phyloP scores from a whole-genome alignment of 2,329 filamentous ascomycete genomes.

The Zasmidium cellare region DNA sequence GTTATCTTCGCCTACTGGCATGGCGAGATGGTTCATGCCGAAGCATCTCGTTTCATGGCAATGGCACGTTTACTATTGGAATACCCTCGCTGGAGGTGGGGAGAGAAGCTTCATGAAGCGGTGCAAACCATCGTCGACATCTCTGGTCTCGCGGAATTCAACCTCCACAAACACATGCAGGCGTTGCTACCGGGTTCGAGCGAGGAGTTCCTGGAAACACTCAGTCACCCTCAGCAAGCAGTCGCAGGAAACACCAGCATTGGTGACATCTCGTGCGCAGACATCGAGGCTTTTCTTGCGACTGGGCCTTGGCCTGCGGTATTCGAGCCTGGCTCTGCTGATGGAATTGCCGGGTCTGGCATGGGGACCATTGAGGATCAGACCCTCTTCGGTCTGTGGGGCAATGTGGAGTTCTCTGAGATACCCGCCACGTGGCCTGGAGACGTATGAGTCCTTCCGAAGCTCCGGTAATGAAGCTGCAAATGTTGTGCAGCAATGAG shows the following conservation, averaged over 20 bases:
- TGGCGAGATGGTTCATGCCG: not conserved
- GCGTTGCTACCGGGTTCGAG: not conserved
- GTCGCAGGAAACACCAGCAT: not conserved
- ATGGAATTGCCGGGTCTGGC: not conserved
- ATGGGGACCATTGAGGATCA: not conserved
- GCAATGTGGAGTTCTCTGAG: not conserved
- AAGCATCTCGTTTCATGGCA: conserved; percentile 10
- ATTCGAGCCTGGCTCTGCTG: not conserved
- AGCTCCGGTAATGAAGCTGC: too few species aligned
- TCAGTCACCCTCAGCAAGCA: not conserved
- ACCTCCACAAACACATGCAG: not conserved
- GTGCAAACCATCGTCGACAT: not conserved
- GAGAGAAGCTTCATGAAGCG: conserved; percentile 1
- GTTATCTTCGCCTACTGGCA: conserved; percentile 2
- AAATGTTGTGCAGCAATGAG: too few species aligned
- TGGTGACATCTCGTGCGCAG: too few species aligned
- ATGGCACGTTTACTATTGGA: conserved; percentile 14
- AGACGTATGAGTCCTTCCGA: too few species aligned
- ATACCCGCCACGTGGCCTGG: too few species aligned
- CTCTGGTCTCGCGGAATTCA: not conserved
- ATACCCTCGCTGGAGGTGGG: conserved; percentile 10
- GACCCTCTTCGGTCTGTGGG: not conserved
- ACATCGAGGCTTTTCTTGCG: not conserved
- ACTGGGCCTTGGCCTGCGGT: not conserved
- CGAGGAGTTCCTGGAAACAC: not conserved